Base-by-base conservation (phyloP, 1,284 basidiomycete genomes). In the Sporisorium iseilematis-ciliati region DNA sequence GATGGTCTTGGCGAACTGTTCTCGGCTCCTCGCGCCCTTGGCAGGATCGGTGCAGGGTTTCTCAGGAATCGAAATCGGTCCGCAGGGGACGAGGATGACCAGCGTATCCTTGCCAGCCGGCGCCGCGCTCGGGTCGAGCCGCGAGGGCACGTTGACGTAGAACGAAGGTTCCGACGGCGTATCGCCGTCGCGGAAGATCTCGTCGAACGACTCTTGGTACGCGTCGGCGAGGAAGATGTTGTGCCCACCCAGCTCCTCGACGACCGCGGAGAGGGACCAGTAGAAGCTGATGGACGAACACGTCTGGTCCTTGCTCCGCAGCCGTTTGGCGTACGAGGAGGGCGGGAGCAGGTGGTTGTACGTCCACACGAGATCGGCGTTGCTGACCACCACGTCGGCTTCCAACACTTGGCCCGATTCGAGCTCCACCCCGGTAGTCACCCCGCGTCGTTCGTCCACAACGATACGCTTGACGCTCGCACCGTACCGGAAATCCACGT, bases 271-370 rank as follows among this genome's bases (percentile, higher is more conserved):
- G 79, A 88, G 86, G 0, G 86, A 86, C 88, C 88, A 89, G 82
- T 89, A 89, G 79, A 89, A 89, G 21, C 86, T 87, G 62, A 89
- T 88, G 6, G 86, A 87, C 5, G 87, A 88, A 80, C 88, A 89
- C 3, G 87, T 88, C 50, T 83, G 80, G 49, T 84, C 78, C n/a
- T 83, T 80, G 46, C 77, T 59, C 29, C 67, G 68, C 4, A 84
- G 64, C n/a, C 75, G 65, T 53, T 76, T 74, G 18, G 81, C 75
- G 57, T 86, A 86, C 51, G 66, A 78, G 10, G 80, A 83, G 8
- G 77, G 69, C 8, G 86, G 85, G 8, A 89, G 85, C 26, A 89
- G 83, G 63, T 80, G 69, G 63, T 87, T 86, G 77, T 88, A 87
- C 6, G 87, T 87, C 86, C 87, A 89, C 1, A 88, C 86, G 29